Base-by-base conservation (phyloP, 805 yeast species). In the Geotrichum ghanense region DNA sequence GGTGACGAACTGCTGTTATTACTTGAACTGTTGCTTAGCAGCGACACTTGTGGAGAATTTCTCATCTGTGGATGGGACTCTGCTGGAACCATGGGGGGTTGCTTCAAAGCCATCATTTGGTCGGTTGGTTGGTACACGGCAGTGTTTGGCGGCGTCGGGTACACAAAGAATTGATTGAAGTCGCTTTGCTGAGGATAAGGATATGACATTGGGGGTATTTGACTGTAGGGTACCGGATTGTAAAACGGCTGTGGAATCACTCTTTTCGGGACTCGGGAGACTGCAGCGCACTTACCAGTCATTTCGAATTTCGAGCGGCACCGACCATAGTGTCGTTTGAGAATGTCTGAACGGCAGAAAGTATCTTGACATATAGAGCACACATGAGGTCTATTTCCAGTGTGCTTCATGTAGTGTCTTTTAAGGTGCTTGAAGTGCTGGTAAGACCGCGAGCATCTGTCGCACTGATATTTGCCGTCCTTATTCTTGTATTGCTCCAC, bases 331-430 rank as follows among this genome's bases (percentile, higher is more conserved):
- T 56, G 60, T 22, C 60, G 45, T 40, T 50, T 51, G 44, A 50
- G 23, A 12, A 51, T 51, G 45, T 56, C 60, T 25, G 53, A 48
- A 31, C 60, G 47, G 20, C 50, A 47, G 31, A 55, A 56, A 14
- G 49, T 44, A 22, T 44, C 50, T 12, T 76, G 63, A 59, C 95
- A 85, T 56, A 75, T 76, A 24, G 76, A 77, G 59, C 95, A 85
- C 47, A 83, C 78, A 59, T 82, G 84, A 0, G 94, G 94, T 50
- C 90, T 64, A 59, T 83, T 89, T 22, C 94, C 94, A 0, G 94
- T 85, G 61, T 85, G 94, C 54, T 82, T 81, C 43, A 90, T 66
- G 44, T 81, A 76, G 63, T 84, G 95, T 49, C 95, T 70, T 9
- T 89, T 89, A 54, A 84, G 68, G 63, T 85, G 94, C 58, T 84